These are phyloP conservation scores for Penstemon eatonii DNA, from an alignment of 257 asterid species.

Conservation along the genomic window DNA sequence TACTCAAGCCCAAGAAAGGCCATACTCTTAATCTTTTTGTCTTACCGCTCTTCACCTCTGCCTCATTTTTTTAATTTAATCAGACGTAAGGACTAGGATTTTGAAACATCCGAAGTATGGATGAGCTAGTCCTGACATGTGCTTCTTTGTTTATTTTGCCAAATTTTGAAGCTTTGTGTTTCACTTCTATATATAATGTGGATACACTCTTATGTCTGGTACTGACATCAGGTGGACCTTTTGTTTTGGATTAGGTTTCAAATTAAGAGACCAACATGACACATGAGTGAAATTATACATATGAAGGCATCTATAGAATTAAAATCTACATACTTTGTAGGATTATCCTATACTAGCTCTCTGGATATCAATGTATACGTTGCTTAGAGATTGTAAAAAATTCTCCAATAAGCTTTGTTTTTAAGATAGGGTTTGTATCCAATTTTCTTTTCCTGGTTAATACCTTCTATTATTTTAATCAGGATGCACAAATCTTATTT, in stretches of 20 bases:
- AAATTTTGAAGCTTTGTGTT: background rate
- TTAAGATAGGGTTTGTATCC: background rate
- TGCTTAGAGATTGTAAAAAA: background rate
- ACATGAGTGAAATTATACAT: background rate
- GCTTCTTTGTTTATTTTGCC: background rate
- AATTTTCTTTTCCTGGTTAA: conserved; percentile 1
- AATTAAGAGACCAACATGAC: background rate
- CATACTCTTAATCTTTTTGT: background rate
- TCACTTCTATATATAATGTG: background rate
- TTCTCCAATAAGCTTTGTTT: background rate
- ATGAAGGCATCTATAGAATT: background rate
- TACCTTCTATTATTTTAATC: background rate
- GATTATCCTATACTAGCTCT: background rate
- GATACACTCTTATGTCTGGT: background rate
- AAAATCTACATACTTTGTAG: background rate
- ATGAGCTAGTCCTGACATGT: background rate
- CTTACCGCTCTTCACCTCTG: background rate
- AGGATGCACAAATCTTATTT: background rate
- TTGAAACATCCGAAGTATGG: background rate
- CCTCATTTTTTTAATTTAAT: background rate
- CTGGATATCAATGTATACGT: background rate
- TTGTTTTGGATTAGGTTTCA: background rate
- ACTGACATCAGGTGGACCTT: background rate
- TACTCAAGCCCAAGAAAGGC: background rate
- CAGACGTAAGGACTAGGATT: background rate